phyloP scores from a whole-genome alignment of 352 stramenopile genomes.

The Pythium guiyangense region DNA sequence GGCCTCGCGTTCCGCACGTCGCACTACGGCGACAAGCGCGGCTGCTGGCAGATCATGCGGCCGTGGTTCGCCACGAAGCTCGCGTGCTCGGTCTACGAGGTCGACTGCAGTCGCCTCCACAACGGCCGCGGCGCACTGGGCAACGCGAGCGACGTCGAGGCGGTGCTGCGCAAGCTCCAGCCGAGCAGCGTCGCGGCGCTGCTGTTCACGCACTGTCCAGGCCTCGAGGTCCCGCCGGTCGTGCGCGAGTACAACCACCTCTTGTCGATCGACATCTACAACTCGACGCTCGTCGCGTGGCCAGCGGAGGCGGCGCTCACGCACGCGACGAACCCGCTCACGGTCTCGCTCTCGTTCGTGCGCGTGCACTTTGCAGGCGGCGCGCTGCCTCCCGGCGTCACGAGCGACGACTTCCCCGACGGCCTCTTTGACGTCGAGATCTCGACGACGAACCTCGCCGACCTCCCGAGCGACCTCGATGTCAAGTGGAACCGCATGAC shows the following conservation, averaged over 20 bases:
- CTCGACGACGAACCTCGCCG: conserved; percentile 22
- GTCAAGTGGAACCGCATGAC: conserved; percentile 15
- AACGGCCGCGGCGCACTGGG: neutral
- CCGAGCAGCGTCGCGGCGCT: conserved; percentile 22
- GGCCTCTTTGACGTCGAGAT: conserved; percentile 26
- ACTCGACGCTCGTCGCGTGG: conserved; percentile 42
- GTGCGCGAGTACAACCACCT: conserved; percentile 35
- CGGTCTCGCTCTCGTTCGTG: conserved; percentile 26
- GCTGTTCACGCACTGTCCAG: conserved; percentile 45
- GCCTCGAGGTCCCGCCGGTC: conserved; percentile 23
- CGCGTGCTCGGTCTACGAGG: conserved; percentile 28
- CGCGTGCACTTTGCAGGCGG: conserved; percentile 43
- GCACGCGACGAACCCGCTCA: conserved; percentile 28
- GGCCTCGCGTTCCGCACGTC: conserved; percentile 15
- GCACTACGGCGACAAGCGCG: conserved; percentile 13
- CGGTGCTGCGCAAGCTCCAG: conserved; percentile 21
- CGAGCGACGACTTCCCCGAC: conserved; percentile 4
- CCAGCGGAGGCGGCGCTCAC: conserved; percentile 26
- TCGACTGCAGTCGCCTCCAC: conserved; percentile 26
- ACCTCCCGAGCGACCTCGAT: conserved; percentile 19
- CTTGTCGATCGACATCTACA: conserved; percentile 49
- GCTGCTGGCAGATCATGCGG: conserved; percentile 19
- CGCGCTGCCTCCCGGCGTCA: conserved; percentile 31
- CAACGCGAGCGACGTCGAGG: conserved; percentile 6
- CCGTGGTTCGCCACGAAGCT: conserved; percentile 27